A percentile compares a stretch with the other conserved stretches of the same genome.
Evolutionary conservation across 352 stramenopile species (phyloP).

Genomic region (Pythium dissotocum): DNA sequence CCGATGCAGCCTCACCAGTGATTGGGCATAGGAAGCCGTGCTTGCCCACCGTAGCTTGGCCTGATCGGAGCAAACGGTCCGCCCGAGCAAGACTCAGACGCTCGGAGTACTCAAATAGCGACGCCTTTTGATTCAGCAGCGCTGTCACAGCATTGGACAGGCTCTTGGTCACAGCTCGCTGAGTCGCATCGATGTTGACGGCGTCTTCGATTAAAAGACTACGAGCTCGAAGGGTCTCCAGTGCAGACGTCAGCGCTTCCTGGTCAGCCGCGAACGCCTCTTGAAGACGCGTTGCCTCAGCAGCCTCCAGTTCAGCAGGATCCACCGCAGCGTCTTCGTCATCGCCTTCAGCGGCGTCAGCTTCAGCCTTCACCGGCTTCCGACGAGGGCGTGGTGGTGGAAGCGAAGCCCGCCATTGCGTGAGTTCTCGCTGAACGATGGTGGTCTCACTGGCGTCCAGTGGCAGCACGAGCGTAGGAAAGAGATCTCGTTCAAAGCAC

Average conservation of each 20-base stretch:
- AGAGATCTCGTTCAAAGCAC: constrained; percentile 48
- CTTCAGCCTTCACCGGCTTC: constrained; percentile 16
- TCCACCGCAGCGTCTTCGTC: constrained; percentile 34
- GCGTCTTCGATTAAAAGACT: constrained; percentile 34
- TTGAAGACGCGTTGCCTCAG: constrained; percentile 42
- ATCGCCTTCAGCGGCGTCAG: constrained; percentile 17
- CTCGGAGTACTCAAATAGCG: constrained; percentile 51
- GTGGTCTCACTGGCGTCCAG: constrained; percentile 35
- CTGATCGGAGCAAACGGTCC: constrained; percentile 33
- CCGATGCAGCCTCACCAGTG: constrained; percentile 15
- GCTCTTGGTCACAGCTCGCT: constrained; percentile 41
- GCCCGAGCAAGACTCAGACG: constrained; percentile 26
- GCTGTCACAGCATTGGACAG: constrained; percentile 29
- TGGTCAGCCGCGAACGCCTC: constrained; percentile 49
- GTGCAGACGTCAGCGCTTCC: constrained; percentile 34
- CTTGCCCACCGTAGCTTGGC: constrained; percentile 53
- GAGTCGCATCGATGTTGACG: constrained; percentile 30
- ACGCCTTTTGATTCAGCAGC: constrained; percentile 38
- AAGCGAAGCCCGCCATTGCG: constrained; percentile 33
- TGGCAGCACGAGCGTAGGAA: constrained; percentile 55
- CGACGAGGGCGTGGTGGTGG: constrained; percentile 23
- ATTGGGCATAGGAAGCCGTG: constrained; percentile 49
- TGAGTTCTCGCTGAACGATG: constrained; percentile 32
- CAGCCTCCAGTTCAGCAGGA: constrained; percentile 39
- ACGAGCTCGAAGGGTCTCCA: constrained; percentile 40